These are phyloP conservation scores for Quercus lobata DNA, from an alignment of 331 rosid species.

Conservation along the genomic window DNA sequence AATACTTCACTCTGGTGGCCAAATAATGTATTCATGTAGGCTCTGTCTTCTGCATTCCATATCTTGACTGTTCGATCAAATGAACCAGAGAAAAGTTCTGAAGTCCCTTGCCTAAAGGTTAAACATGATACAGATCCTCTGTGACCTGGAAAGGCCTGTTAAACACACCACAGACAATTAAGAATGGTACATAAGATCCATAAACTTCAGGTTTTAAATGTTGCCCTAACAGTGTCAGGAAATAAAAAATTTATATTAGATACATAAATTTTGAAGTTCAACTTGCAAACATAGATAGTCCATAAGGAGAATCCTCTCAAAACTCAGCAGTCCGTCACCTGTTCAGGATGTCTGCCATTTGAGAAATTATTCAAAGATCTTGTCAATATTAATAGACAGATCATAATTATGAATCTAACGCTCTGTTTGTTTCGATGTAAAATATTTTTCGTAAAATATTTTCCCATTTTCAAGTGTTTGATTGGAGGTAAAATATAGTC, in stretches of 20 bases:
- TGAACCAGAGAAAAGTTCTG: slow-evolving; percentile 95
- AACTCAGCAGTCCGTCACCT: background rate
- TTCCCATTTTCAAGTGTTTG: too few species aligned
- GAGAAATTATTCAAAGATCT: background rate
- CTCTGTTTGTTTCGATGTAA: too few species aligned
- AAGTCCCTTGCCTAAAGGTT: slow-evolving; percentile 83
- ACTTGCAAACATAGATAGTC: background rate
- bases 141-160: slow-evolving; percentile 94
- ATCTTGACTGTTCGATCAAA: slow-evolving; percentile 85
- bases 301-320: background rate
- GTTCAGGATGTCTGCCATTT: background rate
- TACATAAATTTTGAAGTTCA: background rate
- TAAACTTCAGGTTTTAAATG: background rate
- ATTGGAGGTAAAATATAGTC: too few species aligned
- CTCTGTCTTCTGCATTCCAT: slow-evolving; percentile 95
- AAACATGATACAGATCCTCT: slow-evolving; percentile 81
- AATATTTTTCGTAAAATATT: too few species aligned
- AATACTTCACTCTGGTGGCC: slow-evolving; percentile 93
- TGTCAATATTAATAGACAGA: background rate
- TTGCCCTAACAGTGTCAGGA: background rate
- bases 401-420: background rate
- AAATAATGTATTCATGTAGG: slow-evolving; percentile 78
- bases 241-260: background rate
- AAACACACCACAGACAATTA: slow-evolving; percentile 13
- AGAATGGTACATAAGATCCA: slow-evolving; percentile 6